A percentile compares a stretch with the other conserved stretches of the same genome.
These are phyloP conservation scores for Austroboletus novae-zelandiae DNA, from an alignment of 1,284 basidiomycete genomes.

Conservation along the genomic window DNA sequence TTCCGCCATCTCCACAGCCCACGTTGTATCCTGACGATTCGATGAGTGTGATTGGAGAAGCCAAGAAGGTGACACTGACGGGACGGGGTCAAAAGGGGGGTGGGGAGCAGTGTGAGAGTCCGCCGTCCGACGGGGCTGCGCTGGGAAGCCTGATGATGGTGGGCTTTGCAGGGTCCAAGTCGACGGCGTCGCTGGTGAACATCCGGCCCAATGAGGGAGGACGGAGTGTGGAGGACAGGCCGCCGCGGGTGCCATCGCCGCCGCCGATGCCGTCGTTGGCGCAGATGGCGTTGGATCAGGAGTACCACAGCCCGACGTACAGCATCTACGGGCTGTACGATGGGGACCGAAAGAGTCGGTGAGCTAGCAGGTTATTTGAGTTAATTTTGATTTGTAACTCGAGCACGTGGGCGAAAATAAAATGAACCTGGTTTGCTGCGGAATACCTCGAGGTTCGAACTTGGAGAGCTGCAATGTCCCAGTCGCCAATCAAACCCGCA, in stretches of 20 bases:
- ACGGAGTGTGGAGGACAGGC: constrained; percentile 49
- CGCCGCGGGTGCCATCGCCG: constrained; percentile 75
- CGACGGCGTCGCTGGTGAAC: constrained; percentile 34
- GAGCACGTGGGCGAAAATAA: constrained; percentile 15
- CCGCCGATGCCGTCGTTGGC: constrained; percentile 69
- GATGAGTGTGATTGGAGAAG: constrained; percentile 53
- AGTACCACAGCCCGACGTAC: constrained; percentile 76
- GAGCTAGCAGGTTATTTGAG: no score
- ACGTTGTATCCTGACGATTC: constrained; percentile 72
- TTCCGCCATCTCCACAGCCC: constrained; percentile 48
- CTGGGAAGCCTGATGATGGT: constrained; percentile 61
- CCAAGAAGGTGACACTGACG: constrained; percentile 25
- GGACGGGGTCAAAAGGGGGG: constrained; percentile 35
- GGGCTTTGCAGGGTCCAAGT: constrained; percentile 44
- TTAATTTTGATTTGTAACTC: background rate
- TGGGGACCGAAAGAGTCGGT: constrained; percentile 55
- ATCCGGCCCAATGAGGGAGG: constrained; percentile 29
- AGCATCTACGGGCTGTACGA: constrained; percentile 76
- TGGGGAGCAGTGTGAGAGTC: constrained; percentile 21
- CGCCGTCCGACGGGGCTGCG: constrained; percentile 43
- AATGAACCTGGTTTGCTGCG: constrained; percentile 11
- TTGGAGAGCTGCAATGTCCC: constrained; percentile 22
- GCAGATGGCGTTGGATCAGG: constrained; percentile 71
- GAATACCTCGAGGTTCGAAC: background rate
- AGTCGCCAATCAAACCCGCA: constrained; percentile 16